A percentile compares a stretch with the other conserved stretches of the same genome.
phyloP scores from a whole-genome alignment of 352 stramenopile genomes.

The Phytophthora chlamydospora region DNA sequence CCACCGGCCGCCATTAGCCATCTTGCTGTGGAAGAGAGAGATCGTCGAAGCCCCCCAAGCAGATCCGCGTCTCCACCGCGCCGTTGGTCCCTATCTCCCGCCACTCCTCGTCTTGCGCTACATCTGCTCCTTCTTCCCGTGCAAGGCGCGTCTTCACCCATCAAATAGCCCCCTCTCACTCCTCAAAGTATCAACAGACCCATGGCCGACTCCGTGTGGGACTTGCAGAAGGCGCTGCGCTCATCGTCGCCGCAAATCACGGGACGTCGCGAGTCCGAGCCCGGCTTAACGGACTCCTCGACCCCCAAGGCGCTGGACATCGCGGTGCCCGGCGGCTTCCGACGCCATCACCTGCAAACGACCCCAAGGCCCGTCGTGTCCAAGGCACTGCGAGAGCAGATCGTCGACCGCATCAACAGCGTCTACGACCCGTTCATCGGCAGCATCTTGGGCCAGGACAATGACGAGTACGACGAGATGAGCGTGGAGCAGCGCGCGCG shows the following conservation, averaged over 20 bases:
- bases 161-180: slow-evolving; percentile 4
- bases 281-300: slow-evolving; percentile 40
- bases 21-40: slow-evolving; percentile 26
- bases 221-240: slow-evolving; percentile 56
- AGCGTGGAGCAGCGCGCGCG: slow-evolving; percentile 63
- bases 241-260: slow-evolving; percentile 33
- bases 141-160: neutral
- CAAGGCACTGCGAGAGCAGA: slow-evolving; percentile 64
- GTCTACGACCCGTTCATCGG: slow-evolving; percentile 88
- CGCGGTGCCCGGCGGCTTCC: slow-evolving; percentile 71
- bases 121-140: slow-evolving; percentile 10
- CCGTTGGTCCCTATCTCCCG: neutral
- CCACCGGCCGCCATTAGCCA: slow-evolving; percentile 23
- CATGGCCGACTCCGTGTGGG: slow-evolving; percentile 58
- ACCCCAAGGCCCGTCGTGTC: slow-evolving; percentile 47
- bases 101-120: neutral
- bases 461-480: slow-evolving; percentile 82
- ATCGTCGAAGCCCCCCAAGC: neutral
- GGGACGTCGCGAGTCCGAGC: slow-evolving; percentile 64
- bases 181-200: neutral
- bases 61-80: neutral
- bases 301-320: slow-evolving; percentile 65
- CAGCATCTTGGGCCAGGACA: slow-evolving; percentile 83
- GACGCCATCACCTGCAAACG: slow-evolving; percentile 69
- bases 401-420: slow-evolving; percentile 71